Percentiles rank a stretch among this genome's conserved stretches.
Conservation (phyloP, 2,329 filamentous ascomycete species). For the Pseudogymnoascus sp. region DNA sequence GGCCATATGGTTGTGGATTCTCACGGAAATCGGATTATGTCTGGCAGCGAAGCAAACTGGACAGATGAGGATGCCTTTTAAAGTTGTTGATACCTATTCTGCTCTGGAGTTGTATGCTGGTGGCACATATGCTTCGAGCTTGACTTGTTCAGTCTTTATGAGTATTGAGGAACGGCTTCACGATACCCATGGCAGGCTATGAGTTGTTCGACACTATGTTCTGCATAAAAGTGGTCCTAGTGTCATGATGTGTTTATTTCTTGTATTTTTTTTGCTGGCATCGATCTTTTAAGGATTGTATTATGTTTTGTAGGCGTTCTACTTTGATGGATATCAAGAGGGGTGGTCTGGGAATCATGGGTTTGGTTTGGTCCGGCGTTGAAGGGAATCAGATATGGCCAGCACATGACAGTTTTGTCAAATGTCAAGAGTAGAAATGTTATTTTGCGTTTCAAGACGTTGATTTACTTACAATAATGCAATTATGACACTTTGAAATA, state of each 20-base stretch:
- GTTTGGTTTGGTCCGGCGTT: neutral
- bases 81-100: conserved; percentile 10
- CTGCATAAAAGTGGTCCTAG: neutral
- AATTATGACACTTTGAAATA: neutral
- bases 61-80: conserved; percentile 57
- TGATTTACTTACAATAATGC: neutral
- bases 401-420: neutral
- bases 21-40: conserved; percentile 51
- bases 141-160: neutral
- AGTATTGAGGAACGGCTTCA: conserved; percentile 7
- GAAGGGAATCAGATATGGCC: neutral
- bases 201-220: neutral
- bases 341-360: neutral
- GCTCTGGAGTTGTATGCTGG: neutral
- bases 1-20: conserved; percentile 44
- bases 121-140: neutral
- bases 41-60: conserved; percentile 54
- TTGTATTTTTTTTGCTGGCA: conserved; percentile 4
- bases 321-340: conserved; percentile 8
- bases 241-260: conserved; percentile 3
- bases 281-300: neutral
- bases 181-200: conserved; percentile 1
- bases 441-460: neutral
- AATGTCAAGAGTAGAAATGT: conserved; percentile 7
- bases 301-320: conserved; percentile 7